A percentile compares a stretch with the other conserved stretches of the same genome.
phyloP scores from a whole-genome alignment of 1,284 basidiomycete genomes.

The Hortiboletus rubellus region DNA sequence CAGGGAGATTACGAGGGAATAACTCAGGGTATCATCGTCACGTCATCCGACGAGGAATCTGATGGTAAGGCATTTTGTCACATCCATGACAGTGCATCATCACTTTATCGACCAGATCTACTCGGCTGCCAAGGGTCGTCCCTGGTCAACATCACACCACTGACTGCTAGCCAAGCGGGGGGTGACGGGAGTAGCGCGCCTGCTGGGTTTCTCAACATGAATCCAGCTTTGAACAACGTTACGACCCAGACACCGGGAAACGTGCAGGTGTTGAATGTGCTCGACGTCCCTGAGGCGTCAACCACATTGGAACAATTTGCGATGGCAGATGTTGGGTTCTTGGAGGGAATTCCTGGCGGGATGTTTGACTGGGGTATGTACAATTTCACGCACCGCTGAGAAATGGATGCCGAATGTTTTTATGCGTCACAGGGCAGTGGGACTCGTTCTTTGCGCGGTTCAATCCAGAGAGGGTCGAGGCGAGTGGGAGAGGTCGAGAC shows the following conservation, averaged over 20 bases:
- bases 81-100: constrained; percentile 32
- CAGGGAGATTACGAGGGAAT: constrained; percentile 57
- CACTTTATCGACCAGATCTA: constrained; percentile 23
- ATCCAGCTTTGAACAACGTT: constrained; percentile 58
- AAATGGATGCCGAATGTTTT: neutral
- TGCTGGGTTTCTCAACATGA: constrained; percentile 51
- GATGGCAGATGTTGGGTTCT: constrained; percentile 67
- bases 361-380: constrained; percentile 86
- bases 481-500: no score
- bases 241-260: constrained; percentile 44
- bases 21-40: constrained; percentile 64
- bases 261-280: constrained; percentile 73
- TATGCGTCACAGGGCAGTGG: constrained; percentile 61
- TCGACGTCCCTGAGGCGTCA: constrained; percentile 57
- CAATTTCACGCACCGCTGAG: constrained; percentile 4
- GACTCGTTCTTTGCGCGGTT: constrained; percentile 67
- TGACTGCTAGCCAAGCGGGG: constrained; percentile 32
- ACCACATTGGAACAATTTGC: constrained; percentile 61
- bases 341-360: constrained; percentile 80
- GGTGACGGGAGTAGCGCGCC: constrained; percentile 19
- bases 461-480: constrained; percentile 11
- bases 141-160: constrained; percentile 58
- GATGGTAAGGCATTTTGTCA: constrained; percentile 46
- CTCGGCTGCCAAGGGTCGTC: constrained; percentile 28
- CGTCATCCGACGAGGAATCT: constrained; percentile 45